Percentiles rank a stretch among this genome's conserved stretches.
Evolutionary conservation across 1,284 basidiomycete genomes (phyloP).

Genomic region (Earliella scabrosa): DNA sequence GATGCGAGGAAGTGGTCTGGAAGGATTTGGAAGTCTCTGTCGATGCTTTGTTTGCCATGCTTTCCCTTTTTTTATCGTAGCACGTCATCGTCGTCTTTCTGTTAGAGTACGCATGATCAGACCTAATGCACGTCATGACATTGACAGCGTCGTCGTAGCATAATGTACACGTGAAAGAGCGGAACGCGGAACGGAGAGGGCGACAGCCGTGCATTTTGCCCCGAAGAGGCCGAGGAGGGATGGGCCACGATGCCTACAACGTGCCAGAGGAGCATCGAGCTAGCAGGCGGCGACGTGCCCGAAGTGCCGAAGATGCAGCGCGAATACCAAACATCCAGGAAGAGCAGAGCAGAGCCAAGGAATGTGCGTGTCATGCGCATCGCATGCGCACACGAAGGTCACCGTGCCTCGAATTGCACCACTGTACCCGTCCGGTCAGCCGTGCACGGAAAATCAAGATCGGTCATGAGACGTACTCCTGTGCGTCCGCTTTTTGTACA

Average conservation of each 20-base stretch:
- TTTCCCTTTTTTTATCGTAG: constrained; percentile 22
- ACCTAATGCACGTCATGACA: constrained; percentile 22
- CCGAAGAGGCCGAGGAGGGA: neutral
- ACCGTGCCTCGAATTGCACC: constrained; percentile 91
- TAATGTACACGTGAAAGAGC: constrained; percentile 16
- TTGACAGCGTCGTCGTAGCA: constrained; percentile 1
- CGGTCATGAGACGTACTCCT: constrained; percentile 71
- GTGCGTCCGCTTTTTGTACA: constrained; percentile 98
- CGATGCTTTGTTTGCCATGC: constrained; percentile 11
- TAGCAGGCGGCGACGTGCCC: neutral
- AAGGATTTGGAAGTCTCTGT: neutral
- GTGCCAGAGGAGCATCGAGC: neutral
- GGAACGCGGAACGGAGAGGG: neutral
- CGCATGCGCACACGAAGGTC: no score
- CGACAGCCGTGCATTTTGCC: neutral
- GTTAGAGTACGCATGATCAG: constrained; percentile 18
- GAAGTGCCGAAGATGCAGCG: neutral
- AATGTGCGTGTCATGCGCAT: constrained; percentile 1
- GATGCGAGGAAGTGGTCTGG: neutral
- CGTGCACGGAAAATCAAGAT: constrained; percentile 12
- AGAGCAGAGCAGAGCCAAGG: constrained; percentile 1
- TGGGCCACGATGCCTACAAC: neutral
- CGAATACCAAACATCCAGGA: neutral
- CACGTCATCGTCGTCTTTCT: constrained; percentile 5
- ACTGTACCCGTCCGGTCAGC: constrained; percentile 46